These are phyloP conservation scores for Eimeria mitis DNA, from an alignment of 169 alveolate genomes.

Conservation along the genomic window DNA sequence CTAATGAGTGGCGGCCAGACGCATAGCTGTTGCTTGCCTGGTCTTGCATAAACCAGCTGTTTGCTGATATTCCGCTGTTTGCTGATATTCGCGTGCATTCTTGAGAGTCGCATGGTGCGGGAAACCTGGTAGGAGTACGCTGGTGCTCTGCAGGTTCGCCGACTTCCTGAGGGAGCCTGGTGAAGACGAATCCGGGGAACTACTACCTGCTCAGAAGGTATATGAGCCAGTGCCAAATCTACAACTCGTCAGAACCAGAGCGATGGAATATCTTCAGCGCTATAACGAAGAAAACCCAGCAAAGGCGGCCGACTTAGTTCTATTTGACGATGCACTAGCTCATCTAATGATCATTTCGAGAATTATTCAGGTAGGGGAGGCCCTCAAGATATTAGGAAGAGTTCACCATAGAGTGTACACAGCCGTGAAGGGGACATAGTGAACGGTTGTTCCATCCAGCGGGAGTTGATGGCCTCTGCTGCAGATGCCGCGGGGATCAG, in stretches of 20 bases:
- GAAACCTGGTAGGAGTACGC: conserved; percentile 13
- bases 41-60: not conserved
- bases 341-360: conserved; percentile 96
- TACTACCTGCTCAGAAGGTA: conserved; percentile 91
- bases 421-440: not conserved
- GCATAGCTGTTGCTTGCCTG: not conserved
- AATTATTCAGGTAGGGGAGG: conserved; percentile 91
- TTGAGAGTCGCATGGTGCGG: not conserved
- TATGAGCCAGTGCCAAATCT: conserved; percentile 86
- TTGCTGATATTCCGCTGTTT: not conserved
- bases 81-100: not conserved
- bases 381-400: not conserved
- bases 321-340: conserved; percentile 98
- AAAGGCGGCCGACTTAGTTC: conserved; percentile 96
- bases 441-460: not conserved
- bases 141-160: conserved; percentile 81
- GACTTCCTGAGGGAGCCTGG: conserved; percentile 92
- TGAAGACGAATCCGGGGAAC: conserved; percentile 90
- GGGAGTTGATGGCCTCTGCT: conserved; percentile 85
- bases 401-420: not conserved
- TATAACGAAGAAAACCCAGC: conserved; percentile 95
- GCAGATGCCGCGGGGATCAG: conserved; percentile 96
- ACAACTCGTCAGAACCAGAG: conserved; percentile 88
- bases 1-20: not conserved
- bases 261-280: conserved; percentile 91